A percentile compares a stretch with the other conserved stretches of the same genome.
Conservation (phyloP, 345 rosid species). For the Aethionema arabicum region DNA sequence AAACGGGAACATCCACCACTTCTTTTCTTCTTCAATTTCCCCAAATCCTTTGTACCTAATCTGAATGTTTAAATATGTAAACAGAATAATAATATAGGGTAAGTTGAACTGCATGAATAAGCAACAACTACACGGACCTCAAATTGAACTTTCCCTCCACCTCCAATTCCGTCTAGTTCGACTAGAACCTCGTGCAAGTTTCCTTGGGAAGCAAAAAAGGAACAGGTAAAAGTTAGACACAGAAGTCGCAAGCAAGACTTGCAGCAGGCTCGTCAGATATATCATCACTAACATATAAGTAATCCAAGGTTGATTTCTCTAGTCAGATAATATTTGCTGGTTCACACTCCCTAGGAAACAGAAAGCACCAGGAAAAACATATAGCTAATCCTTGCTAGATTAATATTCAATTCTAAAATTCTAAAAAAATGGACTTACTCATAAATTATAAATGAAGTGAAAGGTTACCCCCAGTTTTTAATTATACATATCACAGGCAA, state of each 20-base stretch:
- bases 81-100: neutral
- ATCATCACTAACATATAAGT: constrained; percentile 13
- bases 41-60: constrained; percentile 73
- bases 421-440: too few relatives aligned
- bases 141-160: constrained; percentile 83
- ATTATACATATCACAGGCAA: too few relatives aligned
- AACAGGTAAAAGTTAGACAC: constrained; percentile 7
- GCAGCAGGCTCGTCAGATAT: constrained; percentile 5
- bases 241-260: constrained; percentile 6
- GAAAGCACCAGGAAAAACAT: neutral
- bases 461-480: too few relatives aligned
- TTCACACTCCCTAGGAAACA: constrained; percentile 17
- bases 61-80: constrained; percentile 41
- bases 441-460: too few relatives aligned
- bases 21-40: constrained; percentile 71
- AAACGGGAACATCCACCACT: constrained; percentile 80
- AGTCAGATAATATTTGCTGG: neutral
- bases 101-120: neutral
- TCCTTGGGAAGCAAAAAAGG: constrained; percentile 46
- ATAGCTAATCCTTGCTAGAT: neutral
- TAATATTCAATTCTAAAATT: neutral
- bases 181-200: constrained; percentile 59
- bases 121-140: constrained; percentile 57
- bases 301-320: constrained; percentile 13
- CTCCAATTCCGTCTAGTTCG: constrained; percentile 96